Conservation (phyloP, 2,329 filamentous ascomycete genomes). For the Calonectria multiphialidica region DNA sequence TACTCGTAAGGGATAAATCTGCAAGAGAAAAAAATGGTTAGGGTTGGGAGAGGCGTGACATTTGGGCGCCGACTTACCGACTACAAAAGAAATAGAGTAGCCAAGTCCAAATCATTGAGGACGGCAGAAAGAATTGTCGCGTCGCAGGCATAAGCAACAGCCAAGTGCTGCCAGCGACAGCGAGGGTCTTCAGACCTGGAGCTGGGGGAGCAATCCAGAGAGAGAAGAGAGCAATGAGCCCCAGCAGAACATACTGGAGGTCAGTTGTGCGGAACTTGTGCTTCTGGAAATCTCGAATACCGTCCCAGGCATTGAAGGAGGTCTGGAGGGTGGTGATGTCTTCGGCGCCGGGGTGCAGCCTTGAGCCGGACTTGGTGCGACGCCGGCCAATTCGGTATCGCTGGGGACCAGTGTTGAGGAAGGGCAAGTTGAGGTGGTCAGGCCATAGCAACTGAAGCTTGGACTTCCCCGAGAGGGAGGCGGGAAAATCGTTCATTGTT, state of each 20-base stretch:
- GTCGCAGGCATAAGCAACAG: constrained; percentile 86
- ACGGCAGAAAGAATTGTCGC: constrained; percentile 91
- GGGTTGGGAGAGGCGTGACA: background rate
- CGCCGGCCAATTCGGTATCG: constrained; percentile 54
- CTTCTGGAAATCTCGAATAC: constrained; percentile 78
- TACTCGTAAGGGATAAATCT: constrained; percentile 93
- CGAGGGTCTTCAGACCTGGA: constrained; percentile 80
- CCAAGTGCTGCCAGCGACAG: constrained; percentile 74
- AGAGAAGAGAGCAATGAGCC: constrained; percentile 83
- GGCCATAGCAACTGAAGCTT: constrained; percentile 55
- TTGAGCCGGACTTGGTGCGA: constrained; percentile 55
- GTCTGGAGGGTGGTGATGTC: constrained; percentile 83
- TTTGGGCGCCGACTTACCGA: constrained; percentile 72
- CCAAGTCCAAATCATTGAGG: constrained; percentile 87
- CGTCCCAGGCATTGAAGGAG: constrained; percentile 85
- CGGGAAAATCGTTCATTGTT: constrained; percentile 55
- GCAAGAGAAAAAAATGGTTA: constrained; percentile 15
- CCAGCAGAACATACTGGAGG: constrained; percentile 83
- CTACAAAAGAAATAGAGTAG: constrained; percentile 92
- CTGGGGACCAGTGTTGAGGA: constrained; percentile 56
- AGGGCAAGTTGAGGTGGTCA: constrained; percentile 55
- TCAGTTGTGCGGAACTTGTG: constrained; percentile 88
- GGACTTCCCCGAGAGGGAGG: constrained; percentile 54
- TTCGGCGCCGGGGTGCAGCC: constrained; percentile 53
- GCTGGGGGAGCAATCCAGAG: constrained; percentile 86